Base-by-base conservation (phyloP, 106 monocot genomes). In the Phalaenopsis aphrodite region DNA sequence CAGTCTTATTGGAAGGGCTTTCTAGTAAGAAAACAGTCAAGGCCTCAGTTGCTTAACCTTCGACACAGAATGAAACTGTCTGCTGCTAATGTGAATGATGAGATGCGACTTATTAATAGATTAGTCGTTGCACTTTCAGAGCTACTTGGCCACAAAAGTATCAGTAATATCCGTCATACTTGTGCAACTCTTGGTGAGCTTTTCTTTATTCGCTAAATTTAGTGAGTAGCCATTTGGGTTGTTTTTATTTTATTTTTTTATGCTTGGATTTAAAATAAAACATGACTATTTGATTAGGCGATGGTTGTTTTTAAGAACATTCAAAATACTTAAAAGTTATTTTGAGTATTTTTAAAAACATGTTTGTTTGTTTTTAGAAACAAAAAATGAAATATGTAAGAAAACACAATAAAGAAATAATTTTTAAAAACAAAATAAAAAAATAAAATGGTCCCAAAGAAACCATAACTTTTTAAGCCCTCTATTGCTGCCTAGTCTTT, bases 181-280 rank as follows among this genome's bases (percentile, higher is more conserved):
- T 91, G 88, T 87, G 83, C 83, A 57, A 84, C 88, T 75, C 76
- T 91, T 36, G 77, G 91, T 91, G 85, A 84, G 81, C 48, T 66
- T 69, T 48, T 46, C 39, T 52, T 58, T 57, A 15, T 11, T 21
- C 10, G 2, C 24, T 6, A 65, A 65, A 65, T 65, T 30, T 67
- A 30, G 16, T 48, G 9, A 23, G 5, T 80, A 18, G 43, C 6
- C 43, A 30, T 30, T 30, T 30, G 30, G 30, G 30, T 30, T 30
- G 30, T 30, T 30, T 30, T 30, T 30, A 30, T 30, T 30, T 30
- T 30, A 0, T 30, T 30, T 30, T 30, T 30, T 30, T 30, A 30
- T 30, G 30, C 30, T 30, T 30, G 30, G 30, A 30, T 30, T 30
- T 30, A 30, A 30, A 30, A 30, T 30, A 30, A 30, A 30, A 30